A percentile compares a stretch with the other conserved stretches of the same genome.
Conservation (phyloP, 75 land plant species). For the Pinus albicaulis region DNA sequence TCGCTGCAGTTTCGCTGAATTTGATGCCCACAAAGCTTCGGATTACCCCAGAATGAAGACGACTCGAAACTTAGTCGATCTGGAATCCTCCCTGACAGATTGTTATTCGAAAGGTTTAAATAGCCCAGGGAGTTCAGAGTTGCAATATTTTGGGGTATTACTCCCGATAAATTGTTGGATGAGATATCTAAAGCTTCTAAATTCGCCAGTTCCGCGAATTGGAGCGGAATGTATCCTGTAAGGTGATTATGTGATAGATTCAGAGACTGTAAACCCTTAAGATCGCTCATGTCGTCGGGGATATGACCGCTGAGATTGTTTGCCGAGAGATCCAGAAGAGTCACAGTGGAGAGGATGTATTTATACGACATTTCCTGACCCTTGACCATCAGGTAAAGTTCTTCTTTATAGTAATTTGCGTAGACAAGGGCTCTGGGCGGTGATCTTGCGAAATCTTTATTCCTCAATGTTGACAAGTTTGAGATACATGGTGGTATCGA, state of each 20-base stretch:
- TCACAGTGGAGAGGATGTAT: not conserved
- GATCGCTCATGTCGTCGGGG: not conserved
- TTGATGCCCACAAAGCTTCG: constrained; percentile 13
- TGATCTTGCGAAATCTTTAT: not conserved
- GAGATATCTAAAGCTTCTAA: constrained; percentile 11
- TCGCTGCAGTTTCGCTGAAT: not conserved
- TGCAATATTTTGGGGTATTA: not conserved
- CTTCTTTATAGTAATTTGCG: not conserved
- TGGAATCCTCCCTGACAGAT: constrained; percentile 12
- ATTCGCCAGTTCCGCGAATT: not conserved
- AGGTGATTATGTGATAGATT: constrained; percentile 10
- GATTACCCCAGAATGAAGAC: constrained; percentile 3
- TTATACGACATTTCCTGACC: not conserved
- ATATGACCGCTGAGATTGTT: constrained; percentile 11
- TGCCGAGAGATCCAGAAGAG: constrained; percentile 5
- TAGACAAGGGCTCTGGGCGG: not conserved
- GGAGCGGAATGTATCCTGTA: not conserved
- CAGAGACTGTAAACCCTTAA: not conserved
- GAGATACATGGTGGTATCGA: not conserved
- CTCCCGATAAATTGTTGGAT: constrained; percentile 10
- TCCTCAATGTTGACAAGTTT: not conserved
- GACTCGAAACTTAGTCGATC: not conserved
- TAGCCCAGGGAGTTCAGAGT: not conserved
- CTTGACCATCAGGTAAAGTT: not conserved
- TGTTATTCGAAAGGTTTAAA: constrained; percentile 15